phyloP scores from a whole-genome alignment of 2,329 filamentous ascomycete genomes.

The Aurifilum marmelostoma region DNA sequence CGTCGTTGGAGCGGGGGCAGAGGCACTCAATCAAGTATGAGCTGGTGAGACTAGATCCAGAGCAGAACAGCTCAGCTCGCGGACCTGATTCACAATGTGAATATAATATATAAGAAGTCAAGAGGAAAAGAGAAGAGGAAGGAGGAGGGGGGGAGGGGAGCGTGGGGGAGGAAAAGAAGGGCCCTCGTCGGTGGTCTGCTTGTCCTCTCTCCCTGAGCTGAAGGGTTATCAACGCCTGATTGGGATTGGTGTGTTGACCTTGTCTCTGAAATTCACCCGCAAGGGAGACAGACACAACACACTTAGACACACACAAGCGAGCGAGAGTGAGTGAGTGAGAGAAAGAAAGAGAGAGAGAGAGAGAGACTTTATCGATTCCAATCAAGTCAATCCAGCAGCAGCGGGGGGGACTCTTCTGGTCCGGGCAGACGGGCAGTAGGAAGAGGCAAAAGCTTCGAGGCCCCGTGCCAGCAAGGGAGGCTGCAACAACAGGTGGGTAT shows the following conservation, averaged over 20 bases:
- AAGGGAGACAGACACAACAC: conserved; percentile 13
- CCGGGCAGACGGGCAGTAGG: background rate
- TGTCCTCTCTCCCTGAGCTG: conserved; percentile 6
- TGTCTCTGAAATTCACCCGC: conserved; percentile 11
- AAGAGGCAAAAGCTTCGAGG: background rate
- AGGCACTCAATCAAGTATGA: conserved; percentile 23
- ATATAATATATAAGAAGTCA: background rate
- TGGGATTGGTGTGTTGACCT: background rate
- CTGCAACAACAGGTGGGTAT: conserved; percentile 8
- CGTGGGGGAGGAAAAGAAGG: background rate
- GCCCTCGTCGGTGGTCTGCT: background rate
- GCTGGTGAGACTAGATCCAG: background rate
- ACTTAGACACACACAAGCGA: no score
- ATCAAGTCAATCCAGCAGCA: background rate
- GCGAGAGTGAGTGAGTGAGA: no score
- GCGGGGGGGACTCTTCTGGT: background rate
- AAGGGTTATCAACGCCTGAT: background rate
- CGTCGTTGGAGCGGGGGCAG: conserved; percentile 8
- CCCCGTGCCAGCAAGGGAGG: background rate
- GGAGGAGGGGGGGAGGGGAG: no score
- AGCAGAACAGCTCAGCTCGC: background rate
- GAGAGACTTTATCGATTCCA: background rate
- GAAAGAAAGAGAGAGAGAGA: no score
- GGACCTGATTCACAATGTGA: conserved; percentile 4
- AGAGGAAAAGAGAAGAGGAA: background rate